Evolutionary conservation across 371 early-diverging fungal species (phyloP).

Genomic region (Funneliformis caledonium): DNA sequence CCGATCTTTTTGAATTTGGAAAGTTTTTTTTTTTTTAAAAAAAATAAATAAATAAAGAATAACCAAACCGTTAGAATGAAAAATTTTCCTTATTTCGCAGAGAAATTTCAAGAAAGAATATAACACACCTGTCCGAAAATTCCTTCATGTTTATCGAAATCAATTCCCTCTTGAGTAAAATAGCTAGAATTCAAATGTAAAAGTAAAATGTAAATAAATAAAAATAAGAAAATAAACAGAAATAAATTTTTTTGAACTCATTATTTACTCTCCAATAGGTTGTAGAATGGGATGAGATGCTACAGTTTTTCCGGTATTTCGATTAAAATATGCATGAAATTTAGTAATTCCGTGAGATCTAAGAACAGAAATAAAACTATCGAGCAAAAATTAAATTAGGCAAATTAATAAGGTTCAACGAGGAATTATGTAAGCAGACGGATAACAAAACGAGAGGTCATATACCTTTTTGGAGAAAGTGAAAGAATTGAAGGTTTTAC

Average conservation of each 20-base stretch:
- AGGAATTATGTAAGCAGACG: not conserved
- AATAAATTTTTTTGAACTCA: not conserved
- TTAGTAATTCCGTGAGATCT: constrained; percentile 40
- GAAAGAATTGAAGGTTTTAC: constrained; percentile 24
- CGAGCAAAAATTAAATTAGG: not conserved
- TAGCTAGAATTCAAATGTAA: not conserved
- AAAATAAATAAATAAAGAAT: not conserved
- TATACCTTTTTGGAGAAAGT: constrained; percentile 39
- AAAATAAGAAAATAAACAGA: not conserved
- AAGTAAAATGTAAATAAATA: not conserved
- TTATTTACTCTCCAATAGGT: constrained; percentile 43
- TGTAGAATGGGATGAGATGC: constrained; percentile 42
- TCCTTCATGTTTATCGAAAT: constrained; percentile 51
- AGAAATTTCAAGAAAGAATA: not conserved
- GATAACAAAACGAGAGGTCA: constrained; percentile 18
- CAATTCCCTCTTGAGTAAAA: constrained; percentile 43
- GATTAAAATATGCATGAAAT: constrained; percentile 42
- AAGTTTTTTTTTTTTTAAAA: not conserved
- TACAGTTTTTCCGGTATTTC: not conserved
- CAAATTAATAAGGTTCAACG: not conserved
- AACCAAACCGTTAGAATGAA: too few species aligned
- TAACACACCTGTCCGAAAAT: constrained; percentile 41
- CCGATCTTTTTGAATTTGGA: constrained; percentile 42
- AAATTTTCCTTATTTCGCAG: too few species aligned
- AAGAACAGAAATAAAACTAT: constrained; percentile 41